phyloP scores from a whole-genome alignment of 2,329 filamentous ascomycete genomes.

The Catunica adiposa region DNA sequence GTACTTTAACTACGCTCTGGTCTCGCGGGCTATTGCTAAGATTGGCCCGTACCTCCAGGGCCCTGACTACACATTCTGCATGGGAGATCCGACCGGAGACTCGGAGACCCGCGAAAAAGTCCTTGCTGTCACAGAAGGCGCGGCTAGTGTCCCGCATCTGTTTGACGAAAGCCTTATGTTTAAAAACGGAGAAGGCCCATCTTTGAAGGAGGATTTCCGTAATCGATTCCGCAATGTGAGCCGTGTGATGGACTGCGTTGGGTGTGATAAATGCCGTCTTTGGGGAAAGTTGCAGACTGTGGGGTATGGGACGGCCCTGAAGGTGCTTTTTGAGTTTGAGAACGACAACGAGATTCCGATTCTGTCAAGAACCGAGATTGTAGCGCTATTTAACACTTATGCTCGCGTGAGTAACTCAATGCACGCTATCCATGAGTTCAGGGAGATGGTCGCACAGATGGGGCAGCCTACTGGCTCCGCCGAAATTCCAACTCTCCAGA shows the following conservation, averaged over 20 bases:
- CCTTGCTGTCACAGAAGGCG: slow-evolving; percentile 52
- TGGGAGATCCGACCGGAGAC: slow-evolving; percentile 68
- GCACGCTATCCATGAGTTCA: slow-evolving; percentile 57
- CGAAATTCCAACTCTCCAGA: neutral
- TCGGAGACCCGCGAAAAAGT: slow-evolving; percentile 65
- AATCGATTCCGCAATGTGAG: slow-evolving; percentile 95
- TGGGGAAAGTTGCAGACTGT: slow-evolving; percentile 96
- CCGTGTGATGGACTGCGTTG: slow-evolving; percentile 94
- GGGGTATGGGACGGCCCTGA: slow-evolving; percentile 85
- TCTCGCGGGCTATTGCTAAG: slow-evolving; percentile 82
- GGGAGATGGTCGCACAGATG: slow-evolving; percentile 29
- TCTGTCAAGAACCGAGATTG: slow-evolving; percentile 77
- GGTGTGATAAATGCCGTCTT: slow-evolving; percentile 93
- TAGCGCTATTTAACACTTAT: slow-evolving; percentile 88
- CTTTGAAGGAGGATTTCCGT: slow-evolving; percentile 89
- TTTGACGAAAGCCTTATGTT: slow-evolving; percentile 97
- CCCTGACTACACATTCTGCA: slow-evolving; percentile 72
- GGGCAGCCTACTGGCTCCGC: neutral
- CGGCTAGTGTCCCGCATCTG: slow-evolving; percentile 57
- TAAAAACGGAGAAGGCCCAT: slow-evolving; percentile 55
- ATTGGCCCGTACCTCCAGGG: slow-evolving; percentile 59
- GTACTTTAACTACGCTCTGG: slow-evolving; percentile 97
- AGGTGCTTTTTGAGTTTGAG: slow-evolving; percentile 90
- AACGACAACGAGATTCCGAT: slow-evolving; percentile 46
- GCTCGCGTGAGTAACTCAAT: slow-evolving; percentile 73